These are phyloP conservation scores for Craterostigma plantagineum DNA, from an alignment of 257 asterid genomes.

Conservation along the genomic window DNA sequence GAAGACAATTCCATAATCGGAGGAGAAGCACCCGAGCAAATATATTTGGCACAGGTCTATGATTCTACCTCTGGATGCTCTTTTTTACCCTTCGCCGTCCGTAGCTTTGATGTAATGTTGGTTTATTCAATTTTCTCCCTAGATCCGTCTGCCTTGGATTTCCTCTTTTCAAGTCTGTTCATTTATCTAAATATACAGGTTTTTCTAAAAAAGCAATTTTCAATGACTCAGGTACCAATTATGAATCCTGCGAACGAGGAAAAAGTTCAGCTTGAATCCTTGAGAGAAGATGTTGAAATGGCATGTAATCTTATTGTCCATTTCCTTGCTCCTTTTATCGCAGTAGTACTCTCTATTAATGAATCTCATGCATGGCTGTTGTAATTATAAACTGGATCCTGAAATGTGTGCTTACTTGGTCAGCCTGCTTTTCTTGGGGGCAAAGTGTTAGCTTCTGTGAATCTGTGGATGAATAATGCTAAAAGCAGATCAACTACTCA, in stretches of 20 bases:
- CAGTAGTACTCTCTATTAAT: background rate
- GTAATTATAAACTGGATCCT: constrained; percentile 7
- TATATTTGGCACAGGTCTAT: constrained; percentile 97
- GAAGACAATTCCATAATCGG: constrained; percentile 14
- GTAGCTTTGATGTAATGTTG: too few species aligned
- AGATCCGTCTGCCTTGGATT: too few species aligned
- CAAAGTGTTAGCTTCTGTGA: constrained; percentile 47
- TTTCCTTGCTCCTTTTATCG: background rate
- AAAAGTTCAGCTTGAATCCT: constrained; percentile 51
- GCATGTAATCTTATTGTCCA: constrained; percentile 20
- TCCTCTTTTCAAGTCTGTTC: too few species aligned
- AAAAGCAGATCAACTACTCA: constrained; percentile 80
- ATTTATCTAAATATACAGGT: too few species aligned
- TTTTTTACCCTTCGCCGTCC: too few species aligned
- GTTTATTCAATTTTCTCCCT: too few species aligned
- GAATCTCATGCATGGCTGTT: too few species aligned
- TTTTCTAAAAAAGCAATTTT: background rate
- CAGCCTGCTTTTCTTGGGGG: constrained; percentile 73
- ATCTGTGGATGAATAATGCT: constrained; percentile 88
- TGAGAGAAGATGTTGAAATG: constrained; percentile 56
- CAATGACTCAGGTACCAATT: constrained; percentile 56
- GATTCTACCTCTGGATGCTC: too few species aligned
- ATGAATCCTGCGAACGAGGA: constrained; percentile 50
- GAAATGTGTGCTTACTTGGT: constrained; percentile 9
- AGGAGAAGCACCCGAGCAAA: constrained; percentile 48